Conservation (phyloP, 331 rosid genomes). For the Prunus yedoensis region DNA sequence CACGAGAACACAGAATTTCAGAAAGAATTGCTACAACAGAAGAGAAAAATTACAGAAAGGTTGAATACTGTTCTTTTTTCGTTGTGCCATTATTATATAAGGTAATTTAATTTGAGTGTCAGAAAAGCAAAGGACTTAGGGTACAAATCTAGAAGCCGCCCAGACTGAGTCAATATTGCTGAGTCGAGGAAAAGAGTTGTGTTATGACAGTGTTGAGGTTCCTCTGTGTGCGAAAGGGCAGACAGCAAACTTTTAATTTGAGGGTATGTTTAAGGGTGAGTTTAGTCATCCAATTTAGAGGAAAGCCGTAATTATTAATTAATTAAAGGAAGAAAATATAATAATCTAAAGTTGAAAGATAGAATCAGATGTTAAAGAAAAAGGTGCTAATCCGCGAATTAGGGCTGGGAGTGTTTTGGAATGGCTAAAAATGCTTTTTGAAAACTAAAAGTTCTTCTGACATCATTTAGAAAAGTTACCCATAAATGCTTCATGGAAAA, state of each 20-base stretch:
- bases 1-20: background rate
- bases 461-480: rapidly evolving
- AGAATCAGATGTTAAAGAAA: background rate
- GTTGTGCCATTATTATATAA: background rate
- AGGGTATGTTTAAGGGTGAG: no score
- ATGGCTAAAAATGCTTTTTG: no score
- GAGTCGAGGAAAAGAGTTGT: background rate
- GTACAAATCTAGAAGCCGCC: background rate
- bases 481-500: no score
- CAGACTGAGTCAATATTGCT: background rate
- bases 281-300: background rate
- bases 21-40: background rate
- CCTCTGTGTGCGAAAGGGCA: background rate
- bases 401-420: no score
- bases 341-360: background rate
- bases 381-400: background rate
- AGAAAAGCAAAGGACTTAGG: background rate
- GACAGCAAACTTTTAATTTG: background rate
- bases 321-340: background rate
- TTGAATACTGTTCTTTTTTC: background rate
- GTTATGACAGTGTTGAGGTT: no score
- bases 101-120: background rate
- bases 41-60: background rate
- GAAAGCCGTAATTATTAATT: background rate
- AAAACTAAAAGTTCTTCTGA: no score